Base-by-base conservation (phyloP, 805 yeast species). In the Ogataea kodamae region DNA sequence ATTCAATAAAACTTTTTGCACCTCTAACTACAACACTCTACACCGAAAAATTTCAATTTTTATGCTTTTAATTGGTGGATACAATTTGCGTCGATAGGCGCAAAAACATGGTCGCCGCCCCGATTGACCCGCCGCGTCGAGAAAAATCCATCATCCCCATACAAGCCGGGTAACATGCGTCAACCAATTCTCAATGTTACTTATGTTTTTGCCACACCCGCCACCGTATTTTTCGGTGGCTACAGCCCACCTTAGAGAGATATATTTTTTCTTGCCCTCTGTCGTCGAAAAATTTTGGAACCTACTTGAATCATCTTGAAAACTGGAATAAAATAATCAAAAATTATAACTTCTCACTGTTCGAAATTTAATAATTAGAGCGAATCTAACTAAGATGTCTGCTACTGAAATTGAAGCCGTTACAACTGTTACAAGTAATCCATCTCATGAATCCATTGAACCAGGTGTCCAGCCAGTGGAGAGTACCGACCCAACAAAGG, bases 61-160 rank as follows among this genome's bases (percentile, higher is more conserved):
- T 39, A 26, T 25, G 20, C 24, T 16, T 44, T 32, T 48, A 29
- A 51, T 51, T 51, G 55, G 55, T 46, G 49, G 49, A 36, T 30
- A 18, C 20, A 13, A 14, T 18, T 12, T 10, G 31, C 28, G 37
- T 33, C 37, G 37, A 26, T 24, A 20, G 31, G 12, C 18, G 41
- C n/a, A n/a, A n/a, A n/a, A n/a, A n/a, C n/a, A n/a, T n/a, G n/a
- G n/a, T n/a, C n/a, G n/a, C n/a, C n/a, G 21, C 21, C 9, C 21
- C 9, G 9, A 9, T 18, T 18, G 9, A 18, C 7, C 21, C 21
- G 9, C 21, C 21, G 9, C 9, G 21, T 7, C 7, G 9, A 18
- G 9, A 18, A 18, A 7, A 18, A 7, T 18, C 21, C 21, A 18
- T 9, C 21, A 18, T n/a, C n/a, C n/a, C n/a, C n/a, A n/a, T n/a